Evolutionary conservation across 2,329 filamentous ascomycete genomes (phyloP).

Genomic region (Colletotrichum euphorbiae): DNA sequence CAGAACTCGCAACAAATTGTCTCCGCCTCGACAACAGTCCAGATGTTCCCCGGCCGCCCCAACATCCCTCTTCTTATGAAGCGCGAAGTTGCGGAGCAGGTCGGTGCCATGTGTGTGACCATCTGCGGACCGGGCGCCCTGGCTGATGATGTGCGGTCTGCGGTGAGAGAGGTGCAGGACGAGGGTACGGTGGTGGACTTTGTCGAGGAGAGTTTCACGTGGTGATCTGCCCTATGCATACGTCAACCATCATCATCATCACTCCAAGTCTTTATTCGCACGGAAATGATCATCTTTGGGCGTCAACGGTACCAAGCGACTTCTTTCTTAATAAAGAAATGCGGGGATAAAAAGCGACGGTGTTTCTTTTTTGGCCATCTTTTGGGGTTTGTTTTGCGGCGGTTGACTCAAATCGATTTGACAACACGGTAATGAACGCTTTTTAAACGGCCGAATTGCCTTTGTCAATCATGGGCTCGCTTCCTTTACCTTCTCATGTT

Average conservation of each 20-base stretch:
- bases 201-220: constrained; percentile 81
- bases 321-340: constrained; percentile 13
- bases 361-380: neutral
- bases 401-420: no score
- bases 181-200: constrained; percentile 75
- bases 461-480: constrained; percentile 23
- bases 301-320: constrained; percentile 37
- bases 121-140: constrained; percentile 82
- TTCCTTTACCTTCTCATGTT: constrained; percentile 28
- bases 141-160: constrained; percentile 79
- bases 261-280: neutral
- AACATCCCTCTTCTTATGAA: constrained; percentile 83
- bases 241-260: neutral
- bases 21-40: constrained; percentile 81
- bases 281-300: constrained; percentile 31
- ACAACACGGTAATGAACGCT: constrained; percentile 4
- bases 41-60: constrained; percentile 91
- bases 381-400: constrained; percentile 4
- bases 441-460: constrained; percentile 23
- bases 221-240: constrained; percentile 52
- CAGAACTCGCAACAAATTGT: constrained; percentile 85
- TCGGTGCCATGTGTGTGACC: constrained; percentile 89
- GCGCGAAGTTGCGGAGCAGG: constrained; percentile 83
- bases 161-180: constrained; percentile 73
- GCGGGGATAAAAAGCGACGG: constrained; percentile 24